Conservation (phyloP, 768 basidiomycete species). For the Tremella yokohamensis region DNA sequence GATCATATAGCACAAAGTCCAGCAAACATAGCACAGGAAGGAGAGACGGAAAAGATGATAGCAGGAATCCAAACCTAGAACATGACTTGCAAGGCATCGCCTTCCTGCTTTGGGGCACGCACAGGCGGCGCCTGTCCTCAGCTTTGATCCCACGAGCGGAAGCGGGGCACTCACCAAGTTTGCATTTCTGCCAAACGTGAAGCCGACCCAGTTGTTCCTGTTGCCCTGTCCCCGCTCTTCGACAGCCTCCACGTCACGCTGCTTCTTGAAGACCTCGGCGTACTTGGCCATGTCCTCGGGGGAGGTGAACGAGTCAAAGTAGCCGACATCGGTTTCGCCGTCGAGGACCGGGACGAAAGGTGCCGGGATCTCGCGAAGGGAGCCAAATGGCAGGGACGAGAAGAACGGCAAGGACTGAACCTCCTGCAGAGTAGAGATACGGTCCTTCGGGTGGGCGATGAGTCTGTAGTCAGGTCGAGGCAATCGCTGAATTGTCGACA, state of each 20-base stretch:
- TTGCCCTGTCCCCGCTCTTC: constrained; percentile 65
- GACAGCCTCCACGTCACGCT: constrained; percentile 85
- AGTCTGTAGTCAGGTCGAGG: constrained; percentile 50
- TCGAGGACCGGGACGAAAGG: constrained; percentile 95
- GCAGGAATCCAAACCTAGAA: constrained; percentile 32
- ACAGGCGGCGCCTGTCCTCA: constrained; percentile 5
- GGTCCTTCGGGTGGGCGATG: constrained; percentile 78
- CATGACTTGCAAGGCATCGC: constrained; percentile 51
- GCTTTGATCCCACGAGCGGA: neutral
- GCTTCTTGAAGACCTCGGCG: constrained; percentile 96
- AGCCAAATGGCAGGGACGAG: constrained; percentile 67
- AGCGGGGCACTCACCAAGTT: constrained; percentile 10
- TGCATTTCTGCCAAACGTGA: constrained; percentile 51
- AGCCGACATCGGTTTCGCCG: constrained; percentile 85
- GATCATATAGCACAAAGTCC: neutral
- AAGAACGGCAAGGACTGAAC: constrained; percentile 82
- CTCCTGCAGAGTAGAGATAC: constrained; percentile 70
- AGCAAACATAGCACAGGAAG: neutral
- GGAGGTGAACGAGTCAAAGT: constrained; percentile 56
- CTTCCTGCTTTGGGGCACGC: constrained; percentile 43
- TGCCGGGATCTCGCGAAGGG: constrained; percentile 68
- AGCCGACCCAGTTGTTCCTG: constrained; percentile 51
- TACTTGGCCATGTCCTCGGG: constrained; percentile 97
- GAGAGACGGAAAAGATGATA: constrained; percentile 1
- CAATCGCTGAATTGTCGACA: neutral